Evolutionary conservation across 139 green algal genomes (phyloP).

Genomic region (Bryopsis sp.): DNA sequence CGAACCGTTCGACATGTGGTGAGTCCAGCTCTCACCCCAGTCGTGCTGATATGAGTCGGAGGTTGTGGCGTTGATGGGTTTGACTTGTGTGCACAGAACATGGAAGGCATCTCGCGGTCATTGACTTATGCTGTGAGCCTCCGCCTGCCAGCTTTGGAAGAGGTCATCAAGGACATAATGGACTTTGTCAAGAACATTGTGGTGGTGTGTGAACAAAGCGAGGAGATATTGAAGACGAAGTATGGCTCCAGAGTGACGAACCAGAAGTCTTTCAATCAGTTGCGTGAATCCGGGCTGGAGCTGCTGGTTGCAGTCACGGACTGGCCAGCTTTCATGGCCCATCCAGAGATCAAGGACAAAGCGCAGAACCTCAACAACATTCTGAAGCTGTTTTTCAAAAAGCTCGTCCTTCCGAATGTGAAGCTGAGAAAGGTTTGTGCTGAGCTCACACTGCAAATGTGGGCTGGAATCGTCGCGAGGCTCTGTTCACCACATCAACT

Average conservation of each 20-base stretch:
- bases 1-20: not conserved
- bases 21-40: no score
- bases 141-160: not conserved
- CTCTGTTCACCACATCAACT: not conserved
- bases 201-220: not conserved
- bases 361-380: not conserved
- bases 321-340: conserved; percentile 4
- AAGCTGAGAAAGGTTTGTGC: conserved; percentile 12
- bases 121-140: conserved; percentile 5
- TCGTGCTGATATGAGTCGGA: no score
- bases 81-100: no score
- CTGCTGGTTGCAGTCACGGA: conserved; percentile 11
- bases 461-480: no score
- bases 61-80: no score
- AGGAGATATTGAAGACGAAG: not conserved
- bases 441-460: no score
- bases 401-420: conserved; percentile 4
- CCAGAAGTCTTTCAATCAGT: no score
- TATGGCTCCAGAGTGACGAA: not conserved
- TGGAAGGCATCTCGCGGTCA: conserved; percentile 14
- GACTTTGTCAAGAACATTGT: not conserved
- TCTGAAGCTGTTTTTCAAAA: conserved; percentile 13
- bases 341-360: not conserved
- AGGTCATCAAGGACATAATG: not conserved
- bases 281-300: not conserved